Base-by-base conservation (phyloP, 2,329 filamentous ascomycete species). In the Microdochium trichocladiopsis region DNA sequence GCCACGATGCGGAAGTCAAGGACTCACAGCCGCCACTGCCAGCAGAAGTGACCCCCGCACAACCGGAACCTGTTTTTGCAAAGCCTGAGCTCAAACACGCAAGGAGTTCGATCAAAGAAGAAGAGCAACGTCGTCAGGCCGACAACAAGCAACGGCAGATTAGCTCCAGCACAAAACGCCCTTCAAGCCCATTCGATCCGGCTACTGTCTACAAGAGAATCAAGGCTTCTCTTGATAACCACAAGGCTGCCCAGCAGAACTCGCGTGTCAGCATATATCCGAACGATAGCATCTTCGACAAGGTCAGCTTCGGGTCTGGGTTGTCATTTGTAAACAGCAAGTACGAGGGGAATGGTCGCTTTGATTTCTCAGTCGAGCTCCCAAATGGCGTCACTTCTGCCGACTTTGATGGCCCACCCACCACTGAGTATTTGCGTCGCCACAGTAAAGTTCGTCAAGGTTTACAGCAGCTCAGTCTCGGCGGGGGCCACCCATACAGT, bases 1-100 rank as follows among this genome's bases (percentile, higher is more conserved):
- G 56, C 14, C 50, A 53, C 12, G 56, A 58, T 25, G 41, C 18
- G 6, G 25, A 53, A 3, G 23, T 54, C 21, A 52, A 54, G 24
- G n/a, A n/a, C n/a, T 58, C 60, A 55, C 25, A 53, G 23, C 61
- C 58, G 14, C 51, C 56, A 43, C 50, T 53, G 2, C 58, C 58
- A 36, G 50, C 56, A 24, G 55, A 52, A 2, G 48, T 56, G 21
- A 47, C 59, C 2, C 50, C 52, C 9, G 50, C 52, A 48, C 51
- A 48, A 22, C 56, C 55, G 53, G 56, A 51, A 36, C 64, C 55
- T 43, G 71, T 76, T 4, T 84, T 84, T 58, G 71, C 78, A n/a
- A 83, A 83, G 55, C 80, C 80, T 2, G 79, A 83, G 56, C 63
- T 83, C 33, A 77, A 75, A 55, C 79, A 83, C 66, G 79, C 80